Evolutionary conservation across 805 yeast species (phyloP), one percentile per base, ranked within the genome.

Genomic region (Saccharomycopsis malanga): DNA sequence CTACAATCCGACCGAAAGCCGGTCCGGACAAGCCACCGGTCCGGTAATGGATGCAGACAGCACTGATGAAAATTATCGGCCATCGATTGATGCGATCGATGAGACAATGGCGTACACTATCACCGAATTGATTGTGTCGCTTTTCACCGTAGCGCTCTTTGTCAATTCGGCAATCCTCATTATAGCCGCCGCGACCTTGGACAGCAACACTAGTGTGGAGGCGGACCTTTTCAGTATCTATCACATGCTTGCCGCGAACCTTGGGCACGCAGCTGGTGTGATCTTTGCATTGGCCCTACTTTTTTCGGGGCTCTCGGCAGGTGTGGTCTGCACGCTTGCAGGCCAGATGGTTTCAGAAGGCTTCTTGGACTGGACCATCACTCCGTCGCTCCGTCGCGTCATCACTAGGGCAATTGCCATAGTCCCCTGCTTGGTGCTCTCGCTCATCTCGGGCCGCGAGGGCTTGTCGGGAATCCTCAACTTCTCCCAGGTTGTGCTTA

Each of bases 271-370:
- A 4, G 97, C 96, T 0, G 97, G 95, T 4, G 68, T 85, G 7
- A 81, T 88, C 0, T 88, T 89, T 69, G 96, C 96, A 0, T 64
- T 87, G 42, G 96, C 96, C 1, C 74, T 88, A 64, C 68, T 88
- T 39, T 88, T 85, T 60, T 81, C 91, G 12, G 97, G 97, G n/a
- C 91, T 88, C 59, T 82, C 93, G 57, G 96, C 96, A 2, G 96
- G 96, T 36, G 85, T 91, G 34, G 95, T 88, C 17, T 88, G 95
- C 60, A 89, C 96, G 0, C 72, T 89, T 57, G 89, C 96, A 1
- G 95, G 96, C 32, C 96, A 88, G 61, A 86, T 87, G 79, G 94
- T 88, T 6, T 79, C 87, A 58, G 96, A 88, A 62, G 97, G 97
- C 1, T 89, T 87, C 57, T 70, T 87, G 22, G 70, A 75, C 51